These are phyloP conservation scores for Penicillium palitans DNA, from an alignment of 2,329 filamentous ascomycete genomes.

Conservation along the genomic window DNA sequence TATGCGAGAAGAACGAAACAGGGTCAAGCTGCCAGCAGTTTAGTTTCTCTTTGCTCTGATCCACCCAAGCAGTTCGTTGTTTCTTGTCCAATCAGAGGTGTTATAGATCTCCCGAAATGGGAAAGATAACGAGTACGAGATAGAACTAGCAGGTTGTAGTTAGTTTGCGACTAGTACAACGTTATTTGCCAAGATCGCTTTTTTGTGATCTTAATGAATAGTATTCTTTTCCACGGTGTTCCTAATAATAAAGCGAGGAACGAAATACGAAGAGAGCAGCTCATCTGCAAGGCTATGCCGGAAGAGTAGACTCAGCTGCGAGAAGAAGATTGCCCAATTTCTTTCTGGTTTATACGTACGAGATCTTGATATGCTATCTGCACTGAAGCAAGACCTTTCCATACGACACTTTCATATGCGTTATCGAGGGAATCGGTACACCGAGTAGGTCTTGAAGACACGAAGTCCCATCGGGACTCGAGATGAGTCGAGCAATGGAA, in stretches of 20 bases:
- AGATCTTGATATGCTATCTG: too few species aligned
- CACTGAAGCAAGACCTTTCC: too few species aligned
- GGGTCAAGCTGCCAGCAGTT: background rate
- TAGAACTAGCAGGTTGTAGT: background rate
- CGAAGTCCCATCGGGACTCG: slow-evolving; percentile 10
- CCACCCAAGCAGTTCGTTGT: background rate
- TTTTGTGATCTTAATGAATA: background rate
- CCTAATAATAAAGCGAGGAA: background rate
- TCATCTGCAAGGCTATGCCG: background rate
- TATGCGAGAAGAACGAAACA: background rate
- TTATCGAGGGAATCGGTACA: slow-evolving; percentile 22
- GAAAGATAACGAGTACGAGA: slow-evolving; percentile 4
- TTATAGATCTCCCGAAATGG: background rate
- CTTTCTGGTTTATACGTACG: too few species aligned
- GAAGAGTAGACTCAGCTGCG: background rate
- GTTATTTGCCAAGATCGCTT: background rate
- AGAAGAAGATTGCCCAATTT: background rate
- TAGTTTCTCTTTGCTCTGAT: background rate
- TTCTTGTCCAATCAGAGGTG: background rate
- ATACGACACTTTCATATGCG: slow-evolving; percentile 5
- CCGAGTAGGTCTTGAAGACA: slow-evolving; percentile 17
- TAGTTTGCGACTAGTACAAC: background rate
- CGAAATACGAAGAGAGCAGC: slow-evolving; percentile 1
- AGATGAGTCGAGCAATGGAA: background rate
- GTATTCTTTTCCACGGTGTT: background rate